Base-by-base conservation (phyloP, 2,329 filamentous ascomycete species). In the Diplodia mutila region DNA sequence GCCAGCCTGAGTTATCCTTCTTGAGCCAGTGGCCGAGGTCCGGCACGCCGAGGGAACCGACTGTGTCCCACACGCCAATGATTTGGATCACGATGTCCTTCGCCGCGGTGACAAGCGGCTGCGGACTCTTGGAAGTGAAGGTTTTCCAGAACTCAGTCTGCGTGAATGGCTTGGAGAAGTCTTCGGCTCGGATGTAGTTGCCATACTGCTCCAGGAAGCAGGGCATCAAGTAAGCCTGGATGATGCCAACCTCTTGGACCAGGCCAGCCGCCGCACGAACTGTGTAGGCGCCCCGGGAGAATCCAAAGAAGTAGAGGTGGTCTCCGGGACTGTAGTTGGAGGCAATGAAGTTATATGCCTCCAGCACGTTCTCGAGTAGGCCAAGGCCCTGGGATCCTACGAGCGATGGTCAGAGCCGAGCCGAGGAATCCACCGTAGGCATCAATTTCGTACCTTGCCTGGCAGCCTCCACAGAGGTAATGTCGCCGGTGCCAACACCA, bases 281-380 rank as follows among this genome's bases (percentile, higher is more conserved):
- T 0, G 80, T 83, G 69, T 78, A 83, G 1, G 81, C 78, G 16
- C 81, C 81, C 48, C 81, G 74, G 8, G 79, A 81, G 71, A 82
- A 83, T 2, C 81, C 81, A 32, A 83, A 75, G 5, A 83, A 71
- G 73, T 79, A 83, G n/a, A 57, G 54, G 9, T 57, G 37, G 21
- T 66, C 64, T 65, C 85, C 85, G 0, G 79, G 78, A 18, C 79
- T 75, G 70, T 83, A 86, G 73, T 86, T 86, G 66, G 82, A 82
- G n/a, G 81, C 79, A 2, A 86, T 74, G 71, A 85, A 86, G 7
- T 79, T 79, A 64, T 86, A 85, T 0, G 77, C 81, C 73, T 84
- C 80, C 18, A 82, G 76, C 3, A 85, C 80, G 57, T 82, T 82
- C 39, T 76, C 75, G 12, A 85, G 75, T 5, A 83, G 81, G 69